A percentile compares a stretch with the other conserved stretches of the same genome.
These are phyloP conservation scores for Talaromyces sp. DNA, from an alignment of 2,329 filamentous ascomycete species.

Conservation along the genomic window DNA sequence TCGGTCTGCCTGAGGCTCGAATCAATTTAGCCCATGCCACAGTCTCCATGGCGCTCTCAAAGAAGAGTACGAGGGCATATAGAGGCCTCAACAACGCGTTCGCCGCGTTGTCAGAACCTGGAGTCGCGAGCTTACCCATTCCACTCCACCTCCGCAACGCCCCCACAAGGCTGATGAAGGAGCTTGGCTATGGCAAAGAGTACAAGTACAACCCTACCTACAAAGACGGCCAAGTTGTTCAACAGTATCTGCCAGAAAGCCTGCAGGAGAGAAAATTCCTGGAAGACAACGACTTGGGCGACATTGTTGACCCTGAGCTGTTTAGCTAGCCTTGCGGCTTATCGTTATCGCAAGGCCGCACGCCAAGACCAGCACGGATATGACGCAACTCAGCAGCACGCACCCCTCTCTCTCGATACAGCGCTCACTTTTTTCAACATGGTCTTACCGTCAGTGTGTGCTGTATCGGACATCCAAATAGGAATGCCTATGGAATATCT, in stretches of 20 bases:
- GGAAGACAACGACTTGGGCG: slow-evolving; percentile 76
- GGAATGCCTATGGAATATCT: neutral
- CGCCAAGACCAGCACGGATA: neutral
- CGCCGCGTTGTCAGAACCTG: slow-evolving; percentile 75
- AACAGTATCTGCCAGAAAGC: slow-evolving; percentile 84
- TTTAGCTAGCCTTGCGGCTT: neutral
- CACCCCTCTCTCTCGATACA: neutral
- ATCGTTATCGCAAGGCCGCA: neutral
- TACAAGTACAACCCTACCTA: slow-evolving; percentile 99
- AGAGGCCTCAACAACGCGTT: slow-evolving; percentile 76
- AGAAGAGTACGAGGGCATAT: slow-evolving; percentile 86
- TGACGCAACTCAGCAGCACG: neutral
- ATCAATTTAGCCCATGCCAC: slow-evolving; percentile 88
- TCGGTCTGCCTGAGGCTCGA: slow-evolving; percentile 90
- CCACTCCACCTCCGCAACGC: slow-evolving; percentile 89
- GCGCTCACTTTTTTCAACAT: neutral
- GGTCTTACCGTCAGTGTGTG: neutral
- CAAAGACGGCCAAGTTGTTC: slow-evolving; percentile 71
- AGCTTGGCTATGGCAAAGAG: slow-evolving; percentile 81
- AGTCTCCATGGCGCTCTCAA: slow-evolving; percentile 73
- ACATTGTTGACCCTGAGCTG: slow-evolving; percentile 69
- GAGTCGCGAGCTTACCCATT: slow-evolving; percentile 74
- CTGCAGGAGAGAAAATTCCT: slow-evolving; percentile 70
- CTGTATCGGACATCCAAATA: neutral
- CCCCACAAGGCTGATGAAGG: slow-evolving; percentile 87